phyloP scores from a whole-genome alignment of 116 monocot genomes.

The Cymodocea nodosa region DNA sequence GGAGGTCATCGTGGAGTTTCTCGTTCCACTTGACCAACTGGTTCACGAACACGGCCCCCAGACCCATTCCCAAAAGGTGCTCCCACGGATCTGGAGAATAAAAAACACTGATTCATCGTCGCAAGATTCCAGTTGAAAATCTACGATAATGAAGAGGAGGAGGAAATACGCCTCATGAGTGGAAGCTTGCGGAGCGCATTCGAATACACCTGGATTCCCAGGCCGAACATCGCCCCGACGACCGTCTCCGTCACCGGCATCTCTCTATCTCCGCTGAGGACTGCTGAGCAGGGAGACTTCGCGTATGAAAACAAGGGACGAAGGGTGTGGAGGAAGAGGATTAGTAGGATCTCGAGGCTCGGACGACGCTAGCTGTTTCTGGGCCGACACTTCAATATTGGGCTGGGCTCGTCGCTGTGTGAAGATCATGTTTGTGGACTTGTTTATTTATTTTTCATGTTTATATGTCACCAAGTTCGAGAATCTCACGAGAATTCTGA shows the following conservation, averaged over 20 bases:
- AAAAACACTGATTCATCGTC: not conserved
- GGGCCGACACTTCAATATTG: no score
- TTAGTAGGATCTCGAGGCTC: no score
- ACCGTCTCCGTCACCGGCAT: conserved; percentile 84
- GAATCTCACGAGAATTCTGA: no score
- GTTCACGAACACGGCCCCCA: conserved; percentile 72
- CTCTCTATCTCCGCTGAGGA: not conserved
- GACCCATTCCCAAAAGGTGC: conserved; percentile 81
- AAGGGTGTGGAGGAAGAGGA: no score
- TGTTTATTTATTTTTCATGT: no score
- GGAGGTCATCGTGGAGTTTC: conserved; percentile 73
- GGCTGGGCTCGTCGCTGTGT: no score
- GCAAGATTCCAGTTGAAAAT: not conserved
- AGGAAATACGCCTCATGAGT: conserved; percentile 63
- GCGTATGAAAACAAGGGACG: no score
- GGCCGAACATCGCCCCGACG: conserved; percentile 65
- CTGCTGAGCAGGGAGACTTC: no score
- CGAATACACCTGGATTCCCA: conserved; percentile 89
- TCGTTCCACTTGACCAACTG: conserved; percentile 81
- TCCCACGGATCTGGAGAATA: conserved; percentile 76
- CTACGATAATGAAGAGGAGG: not conserved
- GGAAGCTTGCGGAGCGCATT: conserved; percentile 95
- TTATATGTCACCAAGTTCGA: no score
- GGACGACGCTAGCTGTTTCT: no score
- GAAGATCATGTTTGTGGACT: no score